Percentiles rank a stretch among this genome's conserved stretches.
These are phyloP conservation scores for Metrosideros polymorpha DNA, from an alignment of 441 rosid species.

Conservation along the genomic window DNA sequence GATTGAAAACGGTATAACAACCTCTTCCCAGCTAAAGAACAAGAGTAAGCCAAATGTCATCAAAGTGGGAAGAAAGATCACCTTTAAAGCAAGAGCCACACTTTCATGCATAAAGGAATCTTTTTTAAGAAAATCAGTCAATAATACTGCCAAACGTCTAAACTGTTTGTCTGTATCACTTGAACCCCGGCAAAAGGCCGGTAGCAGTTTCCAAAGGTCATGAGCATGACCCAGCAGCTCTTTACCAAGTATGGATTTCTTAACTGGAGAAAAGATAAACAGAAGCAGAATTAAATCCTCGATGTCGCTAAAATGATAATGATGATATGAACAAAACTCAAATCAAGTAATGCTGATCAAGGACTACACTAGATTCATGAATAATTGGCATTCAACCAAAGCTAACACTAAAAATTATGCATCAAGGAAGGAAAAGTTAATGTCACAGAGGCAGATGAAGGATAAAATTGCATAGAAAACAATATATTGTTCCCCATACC, in stretches of 20 bases:
- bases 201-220: constrained; percentile 65
- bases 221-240: constrained; percentile 60
- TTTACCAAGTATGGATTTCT: constrained; percentile 44
- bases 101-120: constrained; percentile 61
- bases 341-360: background rate
- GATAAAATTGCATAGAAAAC: background rate
- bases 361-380: background rate
- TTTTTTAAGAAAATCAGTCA: constrained; percentile 43
- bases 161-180: constrained; percentile 44
- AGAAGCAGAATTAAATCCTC: background rate
- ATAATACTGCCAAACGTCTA: constrained; percentile 50
- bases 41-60: background rate
- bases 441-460: background rate
- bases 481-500: background rate
- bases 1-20: background rate
- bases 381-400: background rate
- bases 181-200: constrained; percentile 79
- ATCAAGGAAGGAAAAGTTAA: background rate
- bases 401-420: background rate
- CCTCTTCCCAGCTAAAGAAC: background rate
- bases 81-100: constrained; percentile 70
- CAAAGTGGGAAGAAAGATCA: constrained; percentile 8
- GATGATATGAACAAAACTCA: background rate
- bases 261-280: constrained; percentile 32
- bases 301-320: background rate